Evolutionary conservation across 2,329 filamentous ascomycete species (phyloP), one percentile per base, ranked within the genome.

Genomic region (Phyllosticta citrichinensis): DNA sequence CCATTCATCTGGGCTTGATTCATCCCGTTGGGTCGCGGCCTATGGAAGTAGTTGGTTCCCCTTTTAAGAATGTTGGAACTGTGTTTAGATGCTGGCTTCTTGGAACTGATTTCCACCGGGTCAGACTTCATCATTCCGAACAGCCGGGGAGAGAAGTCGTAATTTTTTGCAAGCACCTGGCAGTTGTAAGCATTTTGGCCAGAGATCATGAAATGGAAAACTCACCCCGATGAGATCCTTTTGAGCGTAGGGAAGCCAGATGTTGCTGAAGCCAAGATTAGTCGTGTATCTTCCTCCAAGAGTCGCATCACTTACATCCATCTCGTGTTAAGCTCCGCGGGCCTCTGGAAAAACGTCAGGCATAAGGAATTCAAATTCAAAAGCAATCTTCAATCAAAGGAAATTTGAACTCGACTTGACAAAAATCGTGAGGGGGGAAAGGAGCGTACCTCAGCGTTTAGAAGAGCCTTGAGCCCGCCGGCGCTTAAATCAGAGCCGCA

Each of bases 61-160:
- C 35, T 14, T 56, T n/a, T 51, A 58, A 62, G 25, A 60, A 55
- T 25, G 6, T 62, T 61, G 11, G 62, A 64, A 20, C 54, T 55
- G 63, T 64, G 60, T n/a, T 52, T 60, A 3, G 62, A 62, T 3
- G 56, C 33, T 24, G 71, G 61, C 11, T 63, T 56, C 24, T 56
- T 57, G 14, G 52, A 20, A 3, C 47, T 66, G n/a, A 30, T 68
- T 24, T 67, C 66, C 30, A 76, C 66, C 1, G 83, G 86, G 40
- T 81, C 78, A 40, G 83, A 83, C 62, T 77, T 78, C 77, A 89
- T 86, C 68, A 90, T 76, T 5, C 81, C 83, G 19, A 81, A 77
- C 14, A 91, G 75, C 57, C 88, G 79, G 27, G 82, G 81, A 0
- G 88, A 89, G 65, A 91, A 87, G 54, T 82, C 82, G 69, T 90